phyloP scores from a whole-genome alignment of 2,329 filamentous ascomycete species.

The Colletotrichum sp. region DNA sequence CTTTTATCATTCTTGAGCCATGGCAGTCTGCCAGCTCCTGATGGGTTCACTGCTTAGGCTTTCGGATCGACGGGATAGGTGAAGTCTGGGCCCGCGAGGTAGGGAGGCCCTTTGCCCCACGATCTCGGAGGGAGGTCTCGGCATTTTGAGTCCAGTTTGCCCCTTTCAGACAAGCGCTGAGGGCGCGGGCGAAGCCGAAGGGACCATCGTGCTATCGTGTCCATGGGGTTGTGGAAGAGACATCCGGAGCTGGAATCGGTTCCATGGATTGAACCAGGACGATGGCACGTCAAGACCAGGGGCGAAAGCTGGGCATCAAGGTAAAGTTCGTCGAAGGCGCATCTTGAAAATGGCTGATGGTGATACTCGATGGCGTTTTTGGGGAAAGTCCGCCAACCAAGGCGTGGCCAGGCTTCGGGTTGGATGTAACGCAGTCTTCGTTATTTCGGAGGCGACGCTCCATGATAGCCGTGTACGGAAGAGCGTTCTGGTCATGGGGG shows the following conservation, averaged over 20 bases:
- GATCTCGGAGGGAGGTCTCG: constrained; percentile 1
- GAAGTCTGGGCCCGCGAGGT: not conserved
- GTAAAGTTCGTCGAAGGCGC: not conserved
- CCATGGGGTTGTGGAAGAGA: not conserved
- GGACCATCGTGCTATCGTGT: not conserved
- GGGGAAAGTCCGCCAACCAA: constrained; percentile 10
- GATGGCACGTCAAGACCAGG: not conserved
- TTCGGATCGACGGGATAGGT: constrained; percentile 16
- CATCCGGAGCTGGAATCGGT: not conserved
- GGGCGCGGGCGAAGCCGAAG: not conserved
- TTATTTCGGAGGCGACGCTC: constrained; percentile 24
- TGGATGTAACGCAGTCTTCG: constrained; percentile 12
- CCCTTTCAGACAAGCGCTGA: constrained; percentile 9
- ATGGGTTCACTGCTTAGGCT: not conserved
- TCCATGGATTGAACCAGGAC: not conserved
- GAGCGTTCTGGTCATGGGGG: constrained; percentile 17
- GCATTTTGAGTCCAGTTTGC: constrained; percentile 5
- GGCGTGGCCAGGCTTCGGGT: not conserved
- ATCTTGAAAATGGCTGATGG: not conserved
- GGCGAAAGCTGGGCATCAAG: not conserved
- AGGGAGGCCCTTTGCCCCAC: not conserved
- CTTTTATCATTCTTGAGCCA: constrained; percentile 4
- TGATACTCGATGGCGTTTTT: not conserved
- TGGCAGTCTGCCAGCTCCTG: not conserved
- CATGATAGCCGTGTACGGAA: constrained; percentile 22